Conservation (phyloP, 2,329 filamentous ascomycete genomes). For the Xylariaceae sp. region DNA sequence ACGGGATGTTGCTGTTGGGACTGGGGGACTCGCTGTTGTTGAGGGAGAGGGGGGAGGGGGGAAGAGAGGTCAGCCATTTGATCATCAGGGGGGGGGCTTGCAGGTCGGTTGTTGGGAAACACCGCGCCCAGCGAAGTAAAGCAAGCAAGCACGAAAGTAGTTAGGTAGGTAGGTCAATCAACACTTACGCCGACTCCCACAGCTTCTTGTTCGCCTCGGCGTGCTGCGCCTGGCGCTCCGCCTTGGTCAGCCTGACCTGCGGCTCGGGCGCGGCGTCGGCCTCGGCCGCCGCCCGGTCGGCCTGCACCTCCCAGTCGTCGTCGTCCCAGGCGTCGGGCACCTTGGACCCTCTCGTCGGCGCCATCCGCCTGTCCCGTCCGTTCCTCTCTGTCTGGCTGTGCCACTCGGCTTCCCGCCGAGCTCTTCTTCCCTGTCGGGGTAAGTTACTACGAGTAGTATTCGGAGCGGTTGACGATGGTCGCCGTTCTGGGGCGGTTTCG, state of each 20-base stretch:
- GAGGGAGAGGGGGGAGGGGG: background rate
- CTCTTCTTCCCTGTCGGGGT: too few relatives aligned
- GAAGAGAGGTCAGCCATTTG: slow-evolving; percentile 4
- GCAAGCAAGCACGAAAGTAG: background rate
- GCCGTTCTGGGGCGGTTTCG: too few relatives aligned
- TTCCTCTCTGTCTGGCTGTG: too few relatives aligned
- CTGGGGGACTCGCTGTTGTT: too few relatives aligned
- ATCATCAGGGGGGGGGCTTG: too few relatives aligned
- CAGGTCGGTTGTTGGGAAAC: too few relatives aligned
- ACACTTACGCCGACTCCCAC: slow-evolving; percentile 77
- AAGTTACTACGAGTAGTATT: too few relatives aligned
- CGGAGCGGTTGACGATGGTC: too few relatives aligned
- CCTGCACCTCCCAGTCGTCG: slow-evolving; percentile 78
- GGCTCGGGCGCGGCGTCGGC: slow-evolving; percentile 28
- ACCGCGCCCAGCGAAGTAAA: too few relatives aligned
- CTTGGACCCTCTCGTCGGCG: slow-evolving; percentile 17
- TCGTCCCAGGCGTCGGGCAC: slow-evolving; percentile 77
- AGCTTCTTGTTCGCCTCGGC: slow-evolving; percentile 75
- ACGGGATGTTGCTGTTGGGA: too few relatives aligned
- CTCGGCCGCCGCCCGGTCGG: slow-evolving; percentile 47
- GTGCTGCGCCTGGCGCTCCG: slow-evolving; percentile 73
- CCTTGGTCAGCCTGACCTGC: slow-evolving; percentile 52
- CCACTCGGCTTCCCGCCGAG: too few relatives aligned
- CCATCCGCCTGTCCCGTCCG: too few relatives aligned
- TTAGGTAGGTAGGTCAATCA: slow-evolving; percentile 2